A percentile compares a stretch with the other conserved stretches of the same genome.
Evolutionary conservation across 768 basidiomycete genomes (phyloP).

Genomic region (Rhodotorula diobovata): DNA sequence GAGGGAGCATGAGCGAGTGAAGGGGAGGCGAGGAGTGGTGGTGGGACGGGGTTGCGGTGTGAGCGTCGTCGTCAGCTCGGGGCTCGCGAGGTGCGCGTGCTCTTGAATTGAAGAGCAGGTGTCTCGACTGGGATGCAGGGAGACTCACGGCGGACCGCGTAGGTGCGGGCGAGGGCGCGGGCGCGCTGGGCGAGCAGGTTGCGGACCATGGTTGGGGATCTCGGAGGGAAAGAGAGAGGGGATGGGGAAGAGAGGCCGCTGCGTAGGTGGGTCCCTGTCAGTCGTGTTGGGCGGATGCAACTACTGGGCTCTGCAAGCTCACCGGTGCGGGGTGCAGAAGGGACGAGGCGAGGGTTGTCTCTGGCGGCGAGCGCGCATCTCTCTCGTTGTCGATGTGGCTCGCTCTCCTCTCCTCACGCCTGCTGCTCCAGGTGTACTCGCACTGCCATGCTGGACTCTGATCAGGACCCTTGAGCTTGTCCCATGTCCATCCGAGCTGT

Average conservation of each 20-base stretch:
- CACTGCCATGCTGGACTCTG: too few relatives aligned
- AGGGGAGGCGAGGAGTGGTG: not conserved
- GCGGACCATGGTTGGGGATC: constrained; percentile 5
- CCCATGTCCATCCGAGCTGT: too few relatives aligned
- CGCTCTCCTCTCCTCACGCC: too few relatives aligned
- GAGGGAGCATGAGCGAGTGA: not conserved
- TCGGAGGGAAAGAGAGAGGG: not conserved
- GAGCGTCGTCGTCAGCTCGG: not conserved
- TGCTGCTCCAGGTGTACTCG: too few relatives aligned
- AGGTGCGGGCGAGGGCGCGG: not conserved
- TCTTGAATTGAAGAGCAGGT: not conserved
- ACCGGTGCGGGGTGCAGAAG: too few relatives aligned
- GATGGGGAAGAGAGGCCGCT: not conserved
- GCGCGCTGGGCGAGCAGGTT: constrained; percentile 6
- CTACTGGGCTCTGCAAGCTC: not conserved
- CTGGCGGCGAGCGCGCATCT: too few relatives aligned
- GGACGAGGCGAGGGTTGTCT: too few relatives aligned
- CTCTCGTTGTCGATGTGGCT: too few relatives aligned
- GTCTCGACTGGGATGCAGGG: accelerated
- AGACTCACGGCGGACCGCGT: constrained; percentile 22
- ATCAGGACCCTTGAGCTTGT: too few relatives aligned
- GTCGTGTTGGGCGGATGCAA: not conserved
- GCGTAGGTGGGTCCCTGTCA: not conserved
- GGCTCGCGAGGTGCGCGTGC: not conserved
- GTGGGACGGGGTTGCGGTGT: not conserved